These are phyloP conservation scores for Protomyces pachydermus DNA, from an alignment of 1,139 yeast genomes.

Conservation along the genomic window DNA sequence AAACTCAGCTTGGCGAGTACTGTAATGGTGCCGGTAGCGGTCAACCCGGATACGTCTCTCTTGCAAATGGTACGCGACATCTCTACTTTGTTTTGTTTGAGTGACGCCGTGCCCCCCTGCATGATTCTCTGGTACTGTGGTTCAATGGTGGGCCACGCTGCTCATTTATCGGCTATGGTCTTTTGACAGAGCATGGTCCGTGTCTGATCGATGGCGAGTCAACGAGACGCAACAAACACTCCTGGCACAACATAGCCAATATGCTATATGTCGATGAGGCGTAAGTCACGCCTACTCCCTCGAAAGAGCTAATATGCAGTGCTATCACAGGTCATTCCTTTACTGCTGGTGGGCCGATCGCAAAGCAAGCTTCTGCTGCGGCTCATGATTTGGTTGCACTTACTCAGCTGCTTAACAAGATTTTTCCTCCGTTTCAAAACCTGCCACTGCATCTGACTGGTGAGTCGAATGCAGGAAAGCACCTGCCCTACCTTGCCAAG, in stretches of 20 bases:
- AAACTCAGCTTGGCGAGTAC: not conserved
- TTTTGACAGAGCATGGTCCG: conserved; percentile 87
- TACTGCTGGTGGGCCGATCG: not conserved
- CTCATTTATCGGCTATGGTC: conserved; percentile 88
- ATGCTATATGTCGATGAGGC: conserved; percentile 72
- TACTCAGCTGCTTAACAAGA: conserved; percentile 56
- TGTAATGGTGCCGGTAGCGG: conserved; percentile 7
- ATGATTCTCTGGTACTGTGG: conserved; percentile 83
- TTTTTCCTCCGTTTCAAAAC: conserved; percentile 55
- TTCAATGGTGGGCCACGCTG: conserved; percentile 85
- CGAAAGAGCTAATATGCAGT: conserved; percentile 41
- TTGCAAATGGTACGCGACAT: conserved; percentile 75
- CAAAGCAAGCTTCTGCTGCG: conserved; percentile 47
- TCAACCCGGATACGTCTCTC: conserved; percentile 74
- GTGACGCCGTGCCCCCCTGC: conserved; percentile 78
- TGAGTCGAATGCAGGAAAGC: conserved; percentile 95
- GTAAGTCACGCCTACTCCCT: conserved; percentile 62
- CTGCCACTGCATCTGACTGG: conserved; percentile 64
- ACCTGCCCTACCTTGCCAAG: conserved; percentile 78
- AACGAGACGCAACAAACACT: conserved; percentile 54
- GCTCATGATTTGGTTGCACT: conserved; percentile 44
- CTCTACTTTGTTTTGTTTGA: conserved; percentile 82
- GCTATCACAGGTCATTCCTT: not conserved
- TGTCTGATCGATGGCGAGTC: conserved; percentile 66
- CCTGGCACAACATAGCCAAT: conserved; percentile 14